Base-by-base conservation (phyloP, 2,329 filamentous ascomycete species). In the Sclerotinia glacialis region DNA sequence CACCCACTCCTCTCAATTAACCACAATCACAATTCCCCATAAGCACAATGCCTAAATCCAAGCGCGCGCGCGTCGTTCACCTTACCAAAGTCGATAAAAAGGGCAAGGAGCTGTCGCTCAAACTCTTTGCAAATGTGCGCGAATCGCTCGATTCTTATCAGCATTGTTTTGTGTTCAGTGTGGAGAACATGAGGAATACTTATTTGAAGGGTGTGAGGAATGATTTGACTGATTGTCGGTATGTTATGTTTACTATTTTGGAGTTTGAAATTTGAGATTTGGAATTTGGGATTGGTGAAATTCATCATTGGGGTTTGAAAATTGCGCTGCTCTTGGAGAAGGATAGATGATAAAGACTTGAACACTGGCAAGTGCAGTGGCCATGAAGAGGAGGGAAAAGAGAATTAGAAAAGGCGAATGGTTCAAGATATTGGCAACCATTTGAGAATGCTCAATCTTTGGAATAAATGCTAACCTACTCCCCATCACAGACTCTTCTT, bases 101-200 rank as follows among this genome's bases (percentile, higher is more conserved):
- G 84, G 89, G 87, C 70, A 96, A 96, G 82, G 90, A 97, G 79
- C 82, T 88, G 68, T 93, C 93, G 79, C 86, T 93, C 76, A 89
- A 89, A 76, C 89, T 98, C 70, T 97, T 94, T 81, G 83, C 89
- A 79, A 92, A 91, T 78, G 90, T 99, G 71, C 92, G 93, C 78
- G 89, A 93, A 78, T 89, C 88, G 76, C 84, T 96, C 68, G 89
- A 93, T 77, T 83, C 91, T 76, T 97, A 94, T 83, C 86, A 93
- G 79, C 88, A 94, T 83, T 90, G 94, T 81, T 96, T 96, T 80
- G 91, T 97, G 77, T 96, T 99, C 79, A 86, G 86, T 75, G 89
- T 99, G 73, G 91, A 96, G 77, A 97, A 98, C 83, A 97, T 97
- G 92, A 92, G 95, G 78, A 99, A 99, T 82, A 96, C 89, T 74